phyloP scores from a whole-genome alignment of 192 early-diverging fungal genomes.

The Geranomyces michiganensis region DNA sequence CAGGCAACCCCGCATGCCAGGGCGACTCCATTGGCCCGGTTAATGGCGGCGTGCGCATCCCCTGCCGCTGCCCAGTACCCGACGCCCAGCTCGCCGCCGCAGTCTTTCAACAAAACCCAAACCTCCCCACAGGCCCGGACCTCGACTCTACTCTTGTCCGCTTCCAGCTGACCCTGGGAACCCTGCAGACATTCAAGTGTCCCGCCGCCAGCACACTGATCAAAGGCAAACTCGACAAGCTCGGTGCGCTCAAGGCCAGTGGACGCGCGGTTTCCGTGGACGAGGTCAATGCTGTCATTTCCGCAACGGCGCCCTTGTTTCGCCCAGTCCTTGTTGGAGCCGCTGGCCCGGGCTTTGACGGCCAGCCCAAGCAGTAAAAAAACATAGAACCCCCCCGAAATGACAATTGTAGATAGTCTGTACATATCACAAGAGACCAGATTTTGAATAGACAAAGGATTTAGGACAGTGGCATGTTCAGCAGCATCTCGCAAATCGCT shows the following conservation, averaged over 20 bases:
- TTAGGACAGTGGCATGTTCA: too few relatives aligned
- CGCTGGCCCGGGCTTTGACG: conserved; percentile 25
- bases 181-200: conserved; percentile 26
- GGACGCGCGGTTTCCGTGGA: conserved; percentile 6
- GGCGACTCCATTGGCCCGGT: conserved; percentile 27
- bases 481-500: too few relatives aligned
- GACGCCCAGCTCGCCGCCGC: conserved; percentile 20
- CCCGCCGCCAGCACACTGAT: conserved; percentile 19
- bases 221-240: conserved; percentile 19
- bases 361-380: conserved; percentile 13
- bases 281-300: conserved; percentile 18
- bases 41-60: conserved; percentile 26
- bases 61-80: conserved; percentile 32
- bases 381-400: too few relatives aligned
- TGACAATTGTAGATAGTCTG: too few relatives aligned
- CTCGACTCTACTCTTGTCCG: conserved; percentile 24
- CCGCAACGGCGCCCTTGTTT: neutral
- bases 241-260: conserved; percentile 20
- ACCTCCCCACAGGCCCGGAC: conserved; percentile 21
- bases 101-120: conserved; percentile 16
- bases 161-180: conserved; percentile 26
- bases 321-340: conserved; percentile 11
- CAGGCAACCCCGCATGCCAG: conserved; percentile 28
- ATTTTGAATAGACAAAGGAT: too few relatives aligned
- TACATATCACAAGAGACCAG: too few relatives aligned